These are phyloP conservation scores for Amanita pallidorosea DNA, from an alignment of 768 basidiomycete genomes.

Conservation along the genomic window DNA sequence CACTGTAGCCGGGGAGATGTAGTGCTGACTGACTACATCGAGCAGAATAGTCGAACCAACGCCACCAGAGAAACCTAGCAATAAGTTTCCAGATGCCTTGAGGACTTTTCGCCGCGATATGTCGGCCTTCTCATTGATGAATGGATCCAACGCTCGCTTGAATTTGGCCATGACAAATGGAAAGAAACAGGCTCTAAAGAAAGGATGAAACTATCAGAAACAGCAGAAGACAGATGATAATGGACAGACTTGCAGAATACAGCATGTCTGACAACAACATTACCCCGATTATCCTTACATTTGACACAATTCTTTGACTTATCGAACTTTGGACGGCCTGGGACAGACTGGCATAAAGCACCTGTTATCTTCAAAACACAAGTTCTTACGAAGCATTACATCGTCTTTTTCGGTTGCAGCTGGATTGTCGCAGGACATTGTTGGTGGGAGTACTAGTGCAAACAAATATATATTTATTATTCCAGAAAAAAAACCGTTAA, in stretches of 20 bases:
- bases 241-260: slow-evolving; percentile 71
- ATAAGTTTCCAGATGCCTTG: slow-evolving; percentile 57
- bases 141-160: slow-evolving; percentile 52
- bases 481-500: not conserved
- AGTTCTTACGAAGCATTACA: slow-evolving; percentile 2
- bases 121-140: slow-evolving; percentile 44
- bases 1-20: slow-evolving; percentile 27
- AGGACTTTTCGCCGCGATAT: slow-evolving; percentile 47
- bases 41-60: slow-evolving; percentile 65
- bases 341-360: not conserved
- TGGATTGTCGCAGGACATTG: slow-evolving; percentile 5
- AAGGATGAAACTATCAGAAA: not conserved
- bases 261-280: slow-evolving; percentile 66
- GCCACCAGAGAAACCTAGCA: slow-evolving; percentile 71
- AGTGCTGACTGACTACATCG: slow-evolving; percentile 53
- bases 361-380: not conserved
- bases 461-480: too few species aligned
- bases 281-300: slow-evolving; percentile 57
- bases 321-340: slow-evolving; percentile 60
- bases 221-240: slow-evolving; percentile 2
- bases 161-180: slow-evolving; percentile 55
- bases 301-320: slow-evolving; percentile 60
- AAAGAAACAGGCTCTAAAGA: slow-evolving; percentile 41
- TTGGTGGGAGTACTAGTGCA: too few species aligned
- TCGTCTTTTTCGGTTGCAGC: not conserved